A percentile compares a stretch with the other conserved stretches of the same genome.
These are phyloP conservation scores for Scenedesmus sp. DNA, from an alignment of 163 green algal species.

Conservation along the genomic window DNA sequence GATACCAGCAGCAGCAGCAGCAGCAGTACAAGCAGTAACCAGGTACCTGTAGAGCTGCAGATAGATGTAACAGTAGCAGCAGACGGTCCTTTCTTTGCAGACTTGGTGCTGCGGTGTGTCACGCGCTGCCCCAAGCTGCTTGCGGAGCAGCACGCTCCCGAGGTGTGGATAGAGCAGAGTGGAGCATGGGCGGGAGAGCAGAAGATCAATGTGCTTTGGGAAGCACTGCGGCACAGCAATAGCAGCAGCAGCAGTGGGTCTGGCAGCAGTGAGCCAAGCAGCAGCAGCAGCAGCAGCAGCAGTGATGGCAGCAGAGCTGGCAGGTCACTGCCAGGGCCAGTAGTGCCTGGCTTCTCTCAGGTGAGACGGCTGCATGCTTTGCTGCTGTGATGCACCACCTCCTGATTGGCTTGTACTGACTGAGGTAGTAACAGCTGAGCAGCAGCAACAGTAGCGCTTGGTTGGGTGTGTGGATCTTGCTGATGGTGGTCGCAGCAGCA, in stretches of 20 bases:
- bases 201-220: not conserved
- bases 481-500: no score
- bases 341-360: not conserved
- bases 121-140: not conserved
- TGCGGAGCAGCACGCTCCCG: not conserved
- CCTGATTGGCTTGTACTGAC: not conserved
- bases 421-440: not conserved
- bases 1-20: not conserved
- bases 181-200: not conserved
- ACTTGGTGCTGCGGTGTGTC: not conserved
- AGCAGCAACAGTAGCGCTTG: not conserved
- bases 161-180: not conserved
- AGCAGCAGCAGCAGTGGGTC: not conserved
- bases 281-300: constrained; percentile 9
- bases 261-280: not conserved
- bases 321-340: not conserved
- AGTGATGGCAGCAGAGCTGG: not conserved
- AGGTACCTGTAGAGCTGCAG: not conserved
- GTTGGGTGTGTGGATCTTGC: no score
- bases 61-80: constrained; percentile 10
- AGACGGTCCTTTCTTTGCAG: not conserved
- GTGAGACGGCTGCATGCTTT: not conserved
- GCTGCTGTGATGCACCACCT: not conserved
- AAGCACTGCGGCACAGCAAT: not conserved
- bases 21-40: not conserved